These are phyloP conservation scores for Dothistroma septosporum DNA, from an alignment of 2,329 filamentous ascomycete genomes.

Conservation along the genomic window DNA sequence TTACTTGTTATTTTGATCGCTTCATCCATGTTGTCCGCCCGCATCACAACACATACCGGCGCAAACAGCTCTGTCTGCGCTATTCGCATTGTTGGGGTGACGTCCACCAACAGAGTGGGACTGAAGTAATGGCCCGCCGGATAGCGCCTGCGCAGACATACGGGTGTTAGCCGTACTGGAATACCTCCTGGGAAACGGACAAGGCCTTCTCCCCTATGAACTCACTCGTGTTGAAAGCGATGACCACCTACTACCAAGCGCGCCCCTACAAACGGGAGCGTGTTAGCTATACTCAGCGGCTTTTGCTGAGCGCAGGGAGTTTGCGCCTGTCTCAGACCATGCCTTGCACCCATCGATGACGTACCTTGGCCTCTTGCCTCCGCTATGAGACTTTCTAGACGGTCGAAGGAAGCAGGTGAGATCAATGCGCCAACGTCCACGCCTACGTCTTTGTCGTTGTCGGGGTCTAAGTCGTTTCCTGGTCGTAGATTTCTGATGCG, in stretches of 20 bases:
- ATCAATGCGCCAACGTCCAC: slow-evolving; percentile 89
- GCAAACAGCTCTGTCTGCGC: slow-evolving; percentile 90
- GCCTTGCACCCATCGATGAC: not conserved
- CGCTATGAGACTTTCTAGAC: slow-evolving; percentile 70
- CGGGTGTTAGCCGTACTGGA: too few relatives aligned
- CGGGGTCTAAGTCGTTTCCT: slow-evolving; percentile 62
- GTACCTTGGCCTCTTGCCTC: slow-evolving; percentile 63
- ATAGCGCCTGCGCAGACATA: slow-evolving; percentile 43
- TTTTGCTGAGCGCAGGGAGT: too few relatives aligned
- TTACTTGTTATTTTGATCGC: slow-evolving; percentile 63
- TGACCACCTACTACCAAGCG: slow-evolving; percentile 75
- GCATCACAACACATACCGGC: slow-evolving; percentile 83
- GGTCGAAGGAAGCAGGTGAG: slow-evolving; percentile 68
- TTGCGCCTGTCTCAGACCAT: too few relatives aligned
- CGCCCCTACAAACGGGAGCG: slow-evolving; percentile 53
- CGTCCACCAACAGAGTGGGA: slow-evolving; percentile 86
- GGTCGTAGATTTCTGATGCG: slow-evolving; percentile 71
- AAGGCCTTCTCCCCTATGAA: too few relatives aligned
- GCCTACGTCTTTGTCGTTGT: slow-evolving; percentile 32
- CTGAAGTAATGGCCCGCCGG: slow-evolving; percentile 84
- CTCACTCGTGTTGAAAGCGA: slow-evolving; percentile 61
- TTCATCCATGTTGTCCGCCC: slow-evolving; percentile 59
- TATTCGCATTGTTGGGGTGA: slow-evolving; percentile 79
- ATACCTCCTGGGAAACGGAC: too few relatives aligned
- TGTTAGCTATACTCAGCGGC: too few relatives aligned